These are phyloP conservation scores for Rhizopogon salebrosus DNA, from an alignment of 768 basidiomycete genomes.

Conservation along the genomic window DNA sequence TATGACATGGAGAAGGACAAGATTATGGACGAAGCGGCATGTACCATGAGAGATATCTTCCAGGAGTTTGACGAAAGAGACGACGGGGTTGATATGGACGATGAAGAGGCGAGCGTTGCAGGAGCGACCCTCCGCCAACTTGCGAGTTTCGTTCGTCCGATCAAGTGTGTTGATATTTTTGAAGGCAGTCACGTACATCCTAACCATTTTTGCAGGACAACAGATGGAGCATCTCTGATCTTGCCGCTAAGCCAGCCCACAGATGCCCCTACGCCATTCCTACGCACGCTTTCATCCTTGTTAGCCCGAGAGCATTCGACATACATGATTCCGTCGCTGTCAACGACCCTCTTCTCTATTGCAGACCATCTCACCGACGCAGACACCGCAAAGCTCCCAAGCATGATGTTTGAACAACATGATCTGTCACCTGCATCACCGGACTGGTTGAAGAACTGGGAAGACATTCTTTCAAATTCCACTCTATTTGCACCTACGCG, in stretches of 20 bases:
- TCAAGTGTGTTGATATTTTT: slow-evolving; percentile 42
- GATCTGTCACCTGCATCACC: slow-evolving; percentile 67
- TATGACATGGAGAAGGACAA: slow-evolving; percentile 39
- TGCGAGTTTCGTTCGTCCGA: slow-evolving; percentile 47
- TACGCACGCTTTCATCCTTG: slow-evolving; percentile 56
- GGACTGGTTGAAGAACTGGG: slow-evolving; percentile 69
- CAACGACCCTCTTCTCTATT: slow-evolving; percentile 58
- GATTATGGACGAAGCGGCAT: slow-evolving; percentile 65
- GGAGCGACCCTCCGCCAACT: slow-evolving; percentile 59
- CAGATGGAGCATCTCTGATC: slow-evolving; percentile 38
- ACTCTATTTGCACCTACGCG: slow-evolving; percentile 37
- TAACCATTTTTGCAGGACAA: slow-evolving; percentile 29
- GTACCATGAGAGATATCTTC: slow-evolving; percentile 65
- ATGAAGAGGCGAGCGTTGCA: slow-evolving; percentile 63
- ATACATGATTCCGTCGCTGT: slow-evolving; percentile 55
- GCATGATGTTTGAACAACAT: slow-evolving; percentile 60
- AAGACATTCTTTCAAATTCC: slow-evolving; percentile 45
- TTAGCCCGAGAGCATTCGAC: slow-evolving; percentile 59
- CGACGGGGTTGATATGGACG: slow-evolving; percentile 50
- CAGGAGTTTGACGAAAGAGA: slow-evolving; percentile 67
- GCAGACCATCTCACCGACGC: slow-evolving; percentile 65
- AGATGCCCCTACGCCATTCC: slow-evolving; percentile 54
- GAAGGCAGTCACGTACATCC: neutral
- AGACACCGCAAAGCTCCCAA: slow-evolving; percentile 60
- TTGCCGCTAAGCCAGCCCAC: slow-evolving; percentile 51